Base-by-base conservation (phyloP, 305 asterid species). In the Andrographis paniculata region DNA sequence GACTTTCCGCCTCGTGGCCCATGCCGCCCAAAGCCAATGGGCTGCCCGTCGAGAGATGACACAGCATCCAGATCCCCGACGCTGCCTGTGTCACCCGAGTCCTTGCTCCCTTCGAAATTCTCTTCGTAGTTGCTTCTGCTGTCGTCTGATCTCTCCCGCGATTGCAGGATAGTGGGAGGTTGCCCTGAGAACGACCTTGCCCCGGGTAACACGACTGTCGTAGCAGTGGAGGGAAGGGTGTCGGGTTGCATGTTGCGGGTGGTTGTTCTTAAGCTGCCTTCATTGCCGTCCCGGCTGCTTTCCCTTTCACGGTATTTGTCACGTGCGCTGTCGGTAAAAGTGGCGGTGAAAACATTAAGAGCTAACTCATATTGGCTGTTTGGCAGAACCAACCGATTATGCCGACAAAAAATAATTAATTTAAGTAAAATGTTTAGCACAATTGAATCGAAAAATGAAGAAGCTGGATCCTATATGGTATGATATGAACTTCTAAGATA, bases 281-380 rank as follows among this genome's bases (percentile, higher is more conserved):
- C 96, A 13, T 33, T 71, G 41, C 72, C 66, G 33, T 81, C 82
- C 65, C 87, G 65, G 49, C 85, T 74, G 33, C 68, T 82, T 59
- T 83, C 96, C 65, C 95, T 73, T 61, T 87, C 95, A 7, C 95
- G 94, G 59, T 73, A 83, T 65, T 92, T 81, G 15, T 81, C 95
- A 22, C 93, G 82, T n/a, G 76, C 53, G 59, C 95, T 73, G 64
- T 53, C 64, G 56, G 59, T 62, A 49, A 43, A 61, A 49, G 52
- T n/a, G n/a, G n/a, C n/a, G n/a, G n/a, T n/a, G n/a, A n/a, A n/a
- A n/a, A n/a, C n/a, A n/a, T n/a, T n/a, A n/a, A n/a, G n/a, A n/a
- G n/a, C n/a, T n/a, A n/a, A n/a, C n/a, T n/a, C n/a, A n/a, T n/a
- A n/a, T n/a, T n/a, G n/a, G n/a, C n/a, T n/a, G n/a, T n/a, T n/a